Evolutionary conservation across 129 eudicot genomes (phyloP).

Genomic region (Heracleum sosnowskyi): DNA sequence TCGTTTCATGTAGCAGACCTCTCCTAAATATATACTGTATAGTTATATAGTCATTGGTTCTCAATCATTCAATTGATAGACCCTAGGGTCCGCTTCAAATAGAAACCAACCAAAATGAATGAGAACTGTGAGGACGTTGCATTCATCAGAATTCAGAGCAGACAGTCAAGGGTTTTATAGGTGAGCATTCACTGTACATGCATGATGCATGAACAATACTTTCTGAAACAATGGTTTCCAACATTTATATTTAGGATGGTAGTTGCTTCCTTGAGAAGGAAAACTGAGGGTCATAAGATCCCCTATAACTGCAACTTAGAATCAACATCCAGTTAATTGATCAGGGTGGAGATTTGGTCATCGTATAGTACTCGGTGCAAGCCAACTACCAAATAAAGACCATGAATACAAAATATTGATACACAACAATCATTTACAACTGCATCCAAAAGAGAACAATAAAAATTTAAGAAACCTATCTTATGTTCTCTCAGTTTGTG

Average conservation of each 20-base stretch:
- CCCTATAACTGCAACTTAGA: too few relatives aligned
- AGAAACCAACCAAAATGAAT: background rate
- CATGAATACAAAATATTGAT: background rate
- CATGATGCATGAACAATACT: too few relatives aligned
- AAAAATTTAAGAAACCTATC: conserved; percentile 2
- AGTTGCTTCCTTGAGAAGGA: too few relatives aligned
- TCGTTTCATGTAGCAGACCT: background rate
- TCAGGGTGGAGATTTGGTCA: background rate
- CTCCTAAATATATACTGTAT: background rate
- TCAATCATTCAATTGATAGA: too few relatives aligned
- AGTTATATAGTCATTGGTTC: background rate
- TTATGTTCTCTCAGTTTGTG: background rate
- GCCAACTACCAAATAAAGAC: background rate
- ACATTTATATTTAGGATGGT: too few relatives aligned
- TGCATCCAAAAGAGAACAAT: background rate
- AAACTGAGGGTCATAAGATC: too few relatives aligned
- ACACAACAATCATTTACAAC: conserved; percentile 3
- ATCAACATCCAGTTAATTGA: background rate
- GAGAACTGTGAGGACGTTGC: too few relatives aligned
- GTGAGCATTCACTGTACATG: too few relatives aligned
- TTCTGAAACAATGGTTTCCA: too few relatives aligned
- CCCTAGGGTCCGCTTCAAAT: background rate
- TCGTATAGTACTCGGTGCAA: background rate
- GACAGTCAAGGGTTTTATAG: too few relatives aligned
- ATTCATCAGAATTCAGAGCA: too few relatives aligned